Base-by-base conservation (phyloP, 2,329 filamentous ascomycete species). In the Paraconiothyrium sp. region DNA sequence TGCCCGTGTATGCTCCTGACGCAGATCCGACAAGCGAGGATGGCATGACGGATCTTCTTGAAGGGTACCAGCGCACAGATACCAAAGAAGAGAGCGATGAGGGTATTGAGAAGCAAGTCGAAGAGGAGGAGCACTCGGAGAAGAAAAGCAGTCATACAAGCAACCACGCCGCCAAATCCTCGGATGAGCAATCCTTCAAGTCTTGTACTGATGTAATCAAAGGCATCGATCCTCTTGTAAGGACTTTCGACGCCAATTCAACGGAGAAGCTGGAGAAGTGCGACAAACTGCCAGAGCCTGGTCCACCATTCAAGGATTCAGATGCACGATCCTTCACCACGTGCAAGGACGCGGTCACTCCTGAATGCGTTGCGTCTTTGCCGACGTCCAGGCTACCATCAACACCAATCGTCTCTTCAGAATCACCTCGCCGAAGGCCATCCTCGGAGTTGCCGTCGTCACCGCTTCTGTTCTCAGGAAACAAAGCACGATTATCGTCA, bases 111-210 rank as follows among this genome's bases (percentile, higher is more conserved):
- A 46, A 54, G 34, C 39, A 50, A 13, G 37, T 39, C 6, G 30
- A 24, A 24, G 46, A 14, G 11, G 63, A 62, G 24, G 63, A 65
- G 2, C 37, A 41, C 20, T 43, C 44, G 8, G 66, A 70, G 16
- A 66, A 57, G 56, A 67, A 54, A 20, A 70, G 64, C 60, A 66
- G 63, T 27, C 72, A 76, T 62, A 58, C 61, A n/a, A 70, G 64
- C 60, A 65, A 63, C 30, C 72, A 76, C 62, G 59, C 61, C n/a
- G 66, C 70, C 30, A 72, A 72, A 57, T 71, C 71, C 11, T 77
- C 71, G 7, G 73, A 76, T 51, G 70, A 71, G 39, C 70, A 75
- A 54, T 77, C 76, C 7, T 78, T 74, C 67, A 76, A 76, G 56
- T 73, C 74, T 32, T 75, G 71, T 41, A 72, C 70, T 7, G 66